These are phyloP conservation scores for Solanum neorickii DNA, from an alignment of 257 asterid genomes.

Conservation along the genomic window DNA sequence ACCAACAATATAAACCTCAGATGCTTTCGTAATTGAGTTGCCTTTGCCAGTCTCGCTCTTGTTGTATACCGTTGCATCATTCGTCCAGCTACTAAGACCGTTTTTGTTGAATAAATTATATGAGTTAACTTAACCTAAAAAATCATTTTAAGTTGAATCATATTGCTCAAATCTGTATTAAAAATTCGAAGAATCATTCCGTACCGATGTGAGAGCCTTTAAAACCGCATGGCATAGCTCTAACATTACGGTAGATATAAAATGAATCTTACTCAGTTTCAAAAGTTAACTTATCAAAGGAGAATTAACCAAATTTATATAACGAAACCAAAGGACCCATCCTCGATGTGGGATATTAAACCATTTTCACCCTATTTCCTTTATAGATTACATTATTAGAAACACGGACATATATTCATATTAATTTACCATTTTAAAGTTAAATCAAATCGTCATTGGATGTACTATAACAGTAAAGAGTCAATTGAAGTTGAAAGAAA, in stretches of 20 bases:
- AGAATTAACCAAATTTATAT: neutral
- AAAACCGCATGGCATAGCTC: neutral
- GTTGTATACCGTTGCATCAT: neutral
- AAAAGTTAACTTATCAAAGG: no score
- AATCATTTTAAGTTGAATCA: neutral
- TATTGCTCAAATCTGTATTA: neutral
- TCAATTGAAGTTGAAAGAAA: neutral
- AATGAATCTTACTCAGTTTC: neutral
- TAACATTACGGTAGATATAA: no score
- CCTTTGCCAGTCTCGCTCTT: neutral
- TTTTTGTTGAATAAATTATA: no score
- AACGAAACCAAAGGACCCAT: neutral
- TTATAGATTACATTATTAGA: neutral
- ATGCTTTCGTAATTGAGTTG: neutral
- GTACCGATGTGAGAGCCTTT: neutral
- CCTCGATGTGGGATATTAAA: neutral
- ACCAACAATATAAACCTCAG: neutral
- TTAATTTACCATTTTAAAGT: neutral
- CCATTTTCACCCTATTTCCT: neutral
- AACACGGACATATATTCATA: neutral
- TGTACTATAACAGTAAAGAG: neutral
- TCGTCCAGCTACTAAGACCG: neutral
- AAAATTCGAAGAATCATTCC: neutral
- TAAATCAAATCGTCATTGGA: neutral
- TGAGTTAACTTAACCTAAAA: neutral